Base-by-base conservation (phyloP, 1,139 yeast species). In the Candida sojae region DNA sequence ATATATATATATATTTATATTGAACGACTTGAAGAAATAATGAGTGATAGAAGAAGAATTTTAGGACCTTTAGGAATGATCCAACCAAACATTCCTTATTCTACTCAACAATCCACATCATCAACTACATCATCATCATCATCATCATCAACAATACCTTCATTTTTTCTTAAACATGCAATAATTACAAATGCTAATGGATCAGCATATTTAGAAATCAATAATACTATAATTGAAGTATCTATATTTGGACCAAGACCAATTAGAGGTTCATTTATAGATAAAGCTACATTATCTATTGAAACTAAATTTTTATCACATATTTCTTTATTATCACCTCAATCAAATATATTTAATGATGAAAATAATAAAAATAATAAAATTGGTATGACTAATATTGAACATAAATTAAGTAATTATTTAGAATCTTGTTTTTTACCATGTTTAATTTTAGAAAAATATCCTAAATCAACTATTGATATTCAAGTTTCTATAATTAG, bases 231-330 rank as follows among this genome's bases (percentile, higher is more conserved):
- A 37, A 68, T 91, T 6, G 83, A 86, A 51, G 85, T 86, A 1
- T 79, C 91, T 1, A 86, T 92, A 0, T 89, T 86, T 65, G 98
- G 97, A 0, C 97, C 98, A 9, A 77, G 93, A 55, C 97, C 97
- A 6, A 84, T 88, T 43, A 75, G 89, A 53, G 91, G 92, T 0
- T 80, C 89, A 1, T 88, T 88, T 62, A 75, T 83, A 32, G 84
- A 86, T 39, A 74, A 82, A 48, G 95, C 95, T 1, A 75, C 83
- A 3, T 71, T 89, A 43, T 76, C 85, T 23, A 91, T 88, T 2
- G 88, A 84, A 51, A 77, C 86, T 50, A 84, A 83, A 56, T 75
- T 83, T 50, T 68, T 80, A 13, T 82, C 84, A 1, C 78, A 80
- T 53, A 64, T 82, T 6, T 62, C 80, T 5, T 13, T 31, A n/a